Evolutionary conservation across 495 filamentous ascomycete species (phyloP).

Genomic region (Penicillium ucsense): DNA sequence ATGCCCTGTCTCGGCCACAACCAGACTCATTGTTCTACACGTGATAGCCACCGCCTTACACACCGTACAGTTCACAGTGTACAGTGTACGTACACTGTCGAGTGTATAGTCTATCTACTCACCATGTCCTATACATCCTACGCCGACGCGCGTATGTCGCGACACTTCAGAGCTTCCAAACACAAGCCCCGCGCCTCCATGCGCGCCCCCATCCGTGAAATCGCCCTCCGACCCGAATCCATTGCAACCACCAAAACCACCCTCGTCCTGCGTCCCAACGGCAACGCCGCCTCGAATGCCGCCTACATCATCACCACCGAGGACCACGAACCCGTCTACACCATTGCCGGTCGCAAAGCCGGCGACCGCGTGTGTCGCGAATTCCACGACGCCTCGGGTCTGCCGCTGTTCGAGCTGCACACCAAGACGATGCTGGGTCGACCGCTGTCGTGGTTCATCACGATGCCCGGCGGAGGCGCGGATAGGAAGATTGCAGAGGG

Average conservation of each 20-base stretch:
- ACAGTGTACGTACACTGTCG: too few species aligned
- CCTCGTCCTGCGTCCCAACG: slow-evolving; percentile 13
- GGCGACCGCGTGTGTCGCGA: slow-evolving; percentile 16
- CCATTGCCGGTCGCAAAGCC: slow-evolving; percentile 14
- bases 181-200: slow-evolving; percentile 7
- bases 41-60: too few species aligned
- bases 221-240: slow-evolving; percentile 17
- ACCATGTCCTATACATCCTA: slow-evolving; percentile 13
- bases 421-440: slow-evolving; percentile 1
- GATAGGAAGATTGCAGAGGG: slow-evolving; percentile 8
- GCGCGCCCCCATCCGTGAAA: slow-evolving; percentile 12
- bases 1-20: too few species aligned
- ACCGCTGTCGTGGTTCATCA: slow-evolving; percentile 12
- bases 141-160: slow-evolving; percentile 8
- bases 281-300: slow-evolving; percentile 10
- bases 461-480: slow-evolving; percentile 13
- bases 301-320: slow-evolving; percentile 16
- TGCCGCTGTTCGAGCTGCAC: slow-evolving; percentile 21
- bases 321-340: slow-evolving; percentile 12
- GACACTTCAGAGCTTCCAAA: neutral
- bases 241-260: slow-evolving; percentile 12
- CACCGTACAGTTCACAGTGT: too few species aligned
- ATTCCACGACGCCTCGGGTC: slow-evolving; percentile 18
- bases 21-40: too few species aligned
- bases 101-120: neutral